Base-by-base conservation (phyloP, 164 flowering plant species). In the Dillenia turbinata region DNA sequence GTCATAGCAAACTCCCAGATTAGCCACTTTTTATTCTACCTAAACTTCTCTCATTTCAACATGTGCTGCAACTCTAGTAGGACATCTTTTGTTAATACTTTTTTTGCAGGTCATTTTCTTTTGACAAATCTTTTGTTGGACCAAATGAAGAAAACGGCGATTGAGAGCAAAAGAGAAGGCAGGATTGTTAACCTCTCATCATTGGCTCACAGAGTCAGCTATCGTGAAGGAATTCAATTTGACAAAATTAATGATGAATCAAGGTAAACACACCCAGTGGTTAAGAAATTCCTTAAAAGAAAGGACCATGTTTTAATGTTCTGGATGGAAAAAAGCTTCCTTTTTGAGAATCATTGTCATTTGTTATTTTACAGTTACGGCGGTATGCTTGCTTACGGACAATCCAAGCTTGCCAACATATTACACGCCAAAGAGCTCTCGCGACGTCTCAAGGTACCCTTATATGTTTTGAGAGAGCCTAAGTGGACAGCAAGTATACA, bases 111-210 rank as follows among this genome's bases (percentile, higher is more conserved):
- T 66, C 94, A 85, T 79, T 91, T 89, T 76, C 92, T 89, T 60
- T 62, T 91, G 74, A 89, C 96, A 58, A 66, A 85, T 69, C 83
- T 91, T 24, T 62, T 91, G 68, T 63, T 91, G 78, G 90, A 87
- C 1, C 85, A 69, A 45, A 85, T 91, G 92, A 87, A 87, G 59
- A 77, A 52, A 9, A 85, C 94, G 15, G 84, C 88, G 9, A 56
- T 22, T 9, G 58, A 78, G 70, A 81, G 80, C 56, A 69, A 68
- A 1, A 71, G 16, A 59, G 92, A 91, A 74, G 96, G 97, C 63
- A 79, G 90, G 71, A 84, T 89, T 52, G 82, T 91, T 2, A 91
- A 87, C 72, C 77, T 91, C 9, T 87, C 97, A 44, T 91, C 97
- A 50, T 61, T 54, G 3, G 74, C 71, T 44, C 96, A 91, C 66